phyloP scores from a whole-genome alignment of 495 filamentous ascomycete genomes.

The Paragyromitra xinjiangensis region DNA sequence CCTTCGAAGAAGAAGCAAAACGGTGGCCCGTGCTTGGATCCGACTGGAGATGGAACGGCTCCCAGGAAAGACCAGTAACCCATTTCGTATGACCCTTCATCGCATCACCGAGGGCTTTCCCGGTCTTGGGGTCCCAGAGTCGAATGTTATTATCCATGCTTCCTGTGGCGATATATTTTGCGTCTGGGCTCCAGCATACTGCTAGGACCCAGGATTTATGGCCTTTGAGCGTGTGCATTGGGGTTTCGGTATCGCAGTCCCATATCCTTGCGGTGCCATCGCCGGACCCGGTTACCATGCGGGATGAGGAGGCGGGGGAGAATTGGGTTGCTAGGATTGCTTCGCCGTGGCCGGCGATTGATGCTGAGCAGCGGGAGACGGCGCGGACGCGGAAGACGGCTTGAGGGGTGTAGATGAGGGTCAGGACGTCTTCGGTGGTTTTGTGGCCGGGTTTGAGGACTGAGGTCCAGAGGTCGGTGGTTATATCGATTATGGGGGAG shows the following conservation, averaged over 20 bases:
- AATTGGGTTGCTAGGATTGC: constrained; percentile 90
- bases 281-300: constrained; percentile 87
- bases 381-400: constrained; percentile 94
- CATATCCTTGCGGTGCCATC: constrained; percentile 93
- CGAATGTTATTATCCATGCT: constrained; percentile 92
- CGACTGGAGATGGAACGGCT: constrained; percentile 85
- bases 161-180: constrained; percentile 82
- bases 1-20: constrained; percentile 88
- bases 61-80: constrained; percentile 89
- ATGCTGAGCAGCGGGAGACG: constrained; percentile 86
- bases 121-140: constrained; percentile 87
- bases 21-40: constrained; percentile 62
- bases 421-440: constrained; percentile 76
- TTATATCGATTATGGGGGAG: constrained; percentile 67
- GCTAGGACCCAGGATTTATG: constrained; percentile 94
- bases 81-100: constrained; percentile 92
- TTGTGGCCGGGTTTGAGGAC: constrained; percentile 70
- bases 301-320: constrained; percentile 79
- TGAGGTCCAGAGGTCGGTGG: constrained; percentile 78
- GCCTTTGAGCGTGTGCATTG: constrained; percentile 86
- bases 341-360: constrained; percentile 90
- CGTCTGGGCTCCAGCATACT: constrained; percentile 86
- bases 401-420: constrained; percentile 85
- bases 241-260: constrained; percentile 95
- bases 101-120: constrained; percentile 75